Conservation (phyloP, 1,139 yeast species). For the Kurtzmaniella quercitrusa region DNA sequence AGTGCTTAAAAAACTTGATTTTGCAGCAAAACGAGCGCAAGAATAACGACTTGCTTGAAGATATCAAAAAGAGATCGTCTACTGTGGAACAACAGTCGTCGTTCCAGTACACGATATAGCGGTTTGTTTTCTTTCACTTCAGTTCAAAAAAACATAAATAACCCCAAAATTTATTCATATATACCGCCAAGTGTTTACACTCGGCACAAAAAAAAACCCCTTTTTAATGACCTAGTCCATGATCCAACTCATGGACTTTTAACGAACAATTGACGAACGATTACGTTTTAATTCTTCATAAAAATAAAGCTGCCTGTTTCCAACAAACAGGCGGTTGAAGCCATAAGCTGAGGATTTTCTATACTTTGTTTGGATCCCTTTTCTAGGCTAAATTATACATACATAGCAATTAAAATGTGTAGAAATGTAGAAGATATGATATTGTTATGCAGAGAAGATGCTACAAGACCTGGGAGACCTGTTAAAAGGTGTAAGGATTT, state of each 20-base stretch:
- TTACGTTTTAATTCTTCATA: conserved; percentile 14
- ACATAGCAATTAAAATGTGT: neutral
- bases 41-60: conserved; percentile 36
- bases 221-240: conserved; percentile 31
- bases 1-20: conserved; percentile 52
- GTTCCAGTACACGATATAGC: conserved; percentile 28
- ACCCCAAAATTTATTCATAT: conserved; percentile 11
- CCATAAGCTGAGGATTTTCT: neutral
- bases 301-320: conserved; percentile 7
- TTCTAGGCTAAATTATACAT: neutral
- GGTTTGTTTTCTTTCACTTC: no score
- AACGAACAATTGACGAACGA: conserved; percentile 9
- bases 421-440: no score
- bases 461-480: no score
- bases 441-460: no score
- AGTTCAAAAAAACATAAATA: neutral
- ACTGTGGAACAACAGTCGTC: conserved; percentile 14
- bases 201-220: conserved; percentile 40
- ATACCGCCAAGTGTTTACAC: no score
- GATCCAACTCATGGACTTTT: conserved; percentile 30
- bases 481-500: no score
- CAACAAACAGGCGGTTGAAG: conserved; percentile 7
- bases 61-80: conserved; percentile 36
- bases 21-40: conserved; percentile 46
- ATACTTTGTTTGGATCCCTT: conserved; percentile 1